Percentiles rank a stretch among this genome's conserved stretches.
phyloP scores from a whole-genome alignment of 768 basidiomycete species.

The Lyophyllum atratum region DNA sequence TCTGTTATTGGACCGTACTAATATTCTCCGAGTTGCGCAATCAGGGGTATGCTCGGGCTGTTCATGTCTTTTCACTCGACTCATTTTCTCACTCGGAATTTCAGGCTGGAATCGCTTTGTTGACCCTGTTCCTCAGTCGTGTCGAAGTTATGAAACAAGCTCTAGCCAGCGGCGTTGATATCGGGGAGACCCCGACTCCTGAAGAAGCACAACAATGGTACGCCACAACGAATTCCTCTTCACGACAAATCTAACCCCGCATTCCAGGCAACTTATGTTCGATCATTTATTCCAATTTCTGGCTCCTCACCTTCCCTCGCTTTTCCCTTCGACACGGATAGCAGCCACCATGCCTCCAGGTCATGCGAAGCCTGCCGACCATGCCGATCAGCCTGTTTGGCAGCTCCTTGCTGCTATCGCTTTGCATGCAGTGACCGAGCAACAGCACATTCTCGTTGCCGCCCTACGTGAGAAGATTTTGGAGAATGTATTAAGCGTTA shows the following conservation, averaged over 20 bases:
- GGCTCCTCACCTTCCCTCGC: constrained; percentile 68
- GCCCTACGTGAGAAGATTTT: constrained; percentile 91
- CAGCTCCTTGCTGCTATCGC: constrained; percentile 90
- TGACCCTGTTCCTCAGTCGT: constrained; percentile 89
- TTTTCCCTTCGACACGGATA: constrained; percentile 90
- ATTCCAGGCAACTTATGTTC: constrained; percentile 82
- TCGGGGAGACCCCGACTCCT: constrained; percentile 56
- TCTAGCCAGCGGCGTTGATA: constrained; percentile 50
- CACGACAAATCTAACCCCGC: constrained; percentile 8
- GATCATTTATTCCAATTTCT: constrained; percentile 84
- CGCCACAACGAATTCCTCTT: constrained; percentile 10
- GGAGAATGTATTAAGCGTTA: constrained; percentile 81
- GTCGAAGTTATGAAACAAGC: constrained; percentile 91
- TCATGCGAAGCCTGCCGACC: constrained; percentile 50
- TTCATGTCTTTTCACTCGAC: neutral
- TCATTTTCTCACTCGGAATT: constrained; percentile 8
- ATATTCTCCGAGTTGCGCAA: constrained; percentile 70
- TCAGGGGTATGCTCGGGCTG: constrained; percentile 64
- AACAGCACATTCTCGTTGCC: constrained; percentile 87
- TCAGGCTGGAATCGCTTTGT: constrained; percentile 88
- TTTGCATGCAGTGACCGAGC: constrained; percentile 78
- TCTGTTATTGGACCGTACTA: constrained; percentile 76
- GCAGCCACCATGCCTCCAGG: constrained; percentile 38
- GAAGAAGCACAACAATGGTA: constrained; percentile 82
- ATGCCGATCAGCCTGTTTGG: constrained; percentile 91